A percentile compares a stretch with the other conserved stretches of the same genome.
phyloP scores from a whole-genome alignment of 164 flowering plant species.

The Euptelea pleiosperma region DNA sequence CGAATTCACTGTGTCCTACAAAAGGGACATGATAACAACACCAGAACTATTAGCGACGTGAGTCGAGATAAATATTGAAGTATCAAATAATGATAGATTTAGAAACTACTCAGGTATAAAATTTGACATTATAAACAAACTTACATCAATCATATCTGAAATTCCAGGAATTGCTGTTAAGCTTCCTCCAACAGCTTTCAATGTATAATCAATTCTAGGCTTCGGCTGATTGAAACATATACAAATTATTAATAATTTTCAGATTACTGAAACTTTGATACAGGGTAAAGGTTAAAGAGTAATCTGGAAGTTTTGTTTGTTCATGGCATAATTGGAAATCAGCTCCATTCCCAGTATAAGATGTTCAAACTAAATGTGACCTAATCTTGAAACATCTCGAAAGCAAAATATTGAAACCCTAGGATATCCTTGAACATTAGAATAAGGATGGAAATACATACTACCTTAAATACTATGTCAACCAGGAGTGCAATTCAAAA shows the following conservation, averaged over 20 bases:
- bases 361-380: no score
- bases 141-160: conserved; percentile 97
- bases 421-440: no score
- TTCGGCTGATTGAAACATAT: conserved; percentile 56
- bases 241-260: conserved; percentile 11
- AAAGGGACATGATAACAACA: not conserved
- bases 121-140: conserved; percentile 19
- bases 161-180: conserved; percentile 94
- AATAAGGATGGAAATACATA: no score
- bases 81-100: not conserved
- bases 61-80: not conserved
- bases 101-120: not conserved
- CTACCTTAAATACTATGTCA: no score
- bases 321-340: no score
- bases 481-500: no score
- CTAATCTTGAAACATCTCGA: no score
- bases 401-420: no score
- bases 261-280: not conserved
- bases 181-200: conserved; percentile 99
- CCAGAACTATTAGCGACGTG: not conserved
- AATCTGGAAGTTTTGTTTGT: not conserved
- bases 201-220: conserved; percentile 86
- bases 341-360: no score
- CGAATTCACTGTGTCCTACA: conserved; percentile 84
- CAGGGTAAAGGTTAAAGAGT: not conserved